These are phyloP conservation scores for Otatea glauca DNA, from an alignment of 176 grass and related monocot species.

Conservation along the genomic window DNA sequence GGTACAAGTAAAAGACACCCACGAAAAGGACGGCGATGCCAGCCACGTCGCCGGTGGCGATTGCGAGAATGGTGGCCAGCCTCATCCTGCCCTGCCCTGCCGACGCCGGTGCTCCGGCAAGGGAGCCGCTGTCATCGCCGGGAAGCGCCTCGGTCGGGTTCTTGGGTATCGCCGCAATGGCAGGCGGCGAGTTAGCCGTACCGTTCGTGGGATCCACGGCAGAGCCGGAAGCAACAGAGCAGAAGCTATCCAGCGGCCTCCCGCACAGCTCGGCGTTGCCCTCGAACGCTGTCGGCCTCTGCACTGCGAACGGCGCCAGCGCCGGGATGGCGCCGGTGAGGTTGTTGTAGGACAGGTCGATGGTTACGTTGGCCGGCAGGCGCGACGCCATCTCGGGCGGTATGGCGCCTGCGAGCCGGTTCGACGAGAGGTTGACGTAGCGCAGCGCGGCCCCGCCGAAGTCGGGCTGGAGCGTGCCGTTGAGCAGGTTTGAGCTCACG, in stretches of 20 bases:
- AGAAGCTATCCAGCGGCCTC: slow-evolving; percentile 58
- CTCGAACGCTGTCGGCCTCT: slow-evolving; percentile 62
- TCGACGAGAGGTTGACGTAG: slow-evolving; percentile 78
- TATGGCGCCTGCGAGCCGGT: slow-evolving; percentile 68
- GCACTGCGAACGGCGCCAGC: slow-evolving; percentile 49
- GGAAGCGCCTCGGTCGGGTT: slow-evolving; percentile 47
- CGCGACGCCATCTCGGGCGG: slow-evolving; percentile 59
- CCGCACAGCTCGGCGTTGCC: slow-evolving; percentile 82
- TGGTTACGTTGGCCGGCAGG: slow-evolving; percentile 63
- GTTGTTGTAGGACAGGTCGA: slow-evolving; percentile 85
- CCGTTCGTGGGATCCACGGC: slow-evolving; percentile 50
- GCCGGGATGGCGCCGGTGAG: slow-evolving; percentile 76
- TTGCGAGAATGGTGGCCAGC: slow-evolving; percentile 58
- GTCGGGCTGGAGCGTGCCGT: slow-evolving; percentile 59
- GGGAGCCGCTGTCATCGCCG: neutral
- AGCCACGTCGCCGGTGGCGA: slow-evolving; percentile 63
- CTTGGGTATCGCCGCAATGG: slow-evolving; percentile 81
- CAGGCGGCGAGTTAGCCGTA: slow-evolving; percentile 66
- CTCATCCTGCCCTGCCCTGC: slow-evolving; percentile 43
- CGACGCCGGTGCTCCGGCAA: neutral
- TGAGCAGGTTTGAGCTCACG: slow-evolving; percentile 76
- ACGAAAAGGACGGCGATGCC: slow-evolving; percentile 59
- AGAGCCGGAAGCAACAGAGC: slow-evolving; percentile 55
- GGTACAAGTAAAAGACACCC: slow-evolving; percentile 69
- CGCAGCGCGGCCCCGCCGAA: slow-evolving; percentile 60